Conservation (phyloP, 2,329 filamentous ascomycete genomes). For the Pseudogymnoascus pannorum region DNA sequence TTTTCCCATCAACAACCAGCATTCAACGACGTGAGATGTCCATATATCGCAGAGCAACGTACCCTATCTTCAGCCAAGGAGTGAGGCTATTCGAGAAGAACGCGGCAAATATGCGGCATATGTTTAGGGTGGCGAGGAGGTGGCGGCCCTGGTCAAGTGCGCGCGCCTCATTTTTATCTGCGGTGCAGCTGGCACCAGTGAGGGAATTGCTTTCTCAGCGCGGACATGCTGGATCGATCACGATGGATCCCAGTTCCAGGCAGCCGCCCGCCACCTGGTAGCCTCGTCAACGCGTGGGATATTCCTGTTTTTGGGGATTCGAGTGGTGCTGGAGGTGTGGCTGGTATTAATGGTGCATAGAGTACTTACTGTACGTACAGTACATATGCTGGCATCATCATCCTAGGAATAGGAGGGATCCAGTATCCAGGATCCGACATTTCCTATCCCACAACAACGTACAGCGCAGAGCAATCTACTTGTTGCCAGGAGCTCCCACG, state of each 20-base stretch:
- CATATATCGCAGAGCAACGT: neutral
- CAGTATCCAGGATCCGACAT: neutral
- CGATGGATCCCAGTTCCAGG: neutral
- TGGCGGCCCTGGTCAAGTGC: neutral
- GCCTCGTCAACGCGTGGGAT: neutral
- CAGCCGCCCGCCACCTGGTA: neutral
- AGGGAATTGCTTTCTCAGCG: neutral
- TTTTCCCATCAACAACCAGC: neutral
- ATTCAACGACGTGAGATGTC: neutral
- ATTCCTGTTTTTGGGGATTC: neutral
- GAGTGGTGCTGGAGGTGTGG: neutral
- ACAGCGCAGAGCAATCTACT: no score
- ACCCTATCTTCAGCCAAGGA: neutral
- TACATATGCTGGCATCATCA: neutral
- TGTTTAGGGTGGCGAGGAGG: neutral
- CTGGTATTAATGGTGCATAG: neutral
- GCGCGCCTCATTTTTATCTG: neutral
- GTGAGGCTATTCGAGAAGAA: neutral
- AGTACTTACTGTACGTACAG: neutral
- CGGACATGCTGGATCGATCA: no score
- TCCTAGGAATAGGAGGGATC: neutral
- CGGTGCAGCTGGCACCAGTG: neutral
- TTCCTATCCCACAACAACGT: neutral
- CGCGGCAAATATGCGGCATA: neutral
- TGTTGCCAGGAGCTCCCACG: no score